Conservation (phyloP, 306 rosid genomes). For the Castanopsis chinensis region DNA sequence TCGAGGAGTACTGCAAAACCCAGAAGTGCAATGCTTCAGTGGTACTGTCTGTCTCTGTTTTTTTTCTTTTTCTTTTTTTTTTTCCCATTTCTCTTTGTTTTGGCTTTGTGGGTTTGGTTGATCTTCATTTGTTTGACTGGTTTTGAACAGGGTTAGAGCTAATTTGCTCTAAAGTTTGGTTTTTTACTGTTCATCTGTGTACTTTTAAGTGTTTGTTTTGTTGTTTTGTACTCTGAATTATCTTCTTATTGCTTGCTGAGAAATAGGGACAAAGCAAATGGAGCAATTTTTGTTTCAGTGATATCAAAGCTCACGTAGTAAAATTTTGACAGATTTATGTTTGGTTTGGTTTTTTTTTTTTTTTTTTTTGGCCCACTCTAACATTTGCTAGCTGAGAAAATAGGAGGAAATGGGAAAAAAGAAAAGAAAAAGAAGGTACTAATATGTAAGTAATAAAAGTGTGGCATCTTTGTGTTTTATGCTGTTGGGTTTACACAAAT, state of each 20-base stretch:
- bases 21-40: conserved; percentile 58
- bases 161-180: conserved; percentile 10
- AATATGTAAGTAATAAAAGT: not conserved
- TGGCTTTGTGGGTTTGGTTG: conserved; percentile 11
- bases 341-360: not conserved
- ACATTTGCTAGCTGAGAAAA: conserved; percentile 18
- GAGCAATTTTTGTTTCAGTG: not conserved
- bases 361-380: not conserved
- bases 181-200: not conserved
- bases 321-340: not conserved
- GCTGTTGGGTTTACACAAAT: not conserved
- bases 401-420: conserved; percentile 3
- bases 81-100: not conserved
- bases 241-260: conserved; percentile 12
- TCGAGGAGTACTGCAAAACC: conserved; percentile 71
- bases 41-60: conserved; percentile 36
- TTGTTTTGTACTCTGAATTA: conserved; percentile 8
- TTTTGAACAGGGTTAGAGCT: conserved; percentile 15
- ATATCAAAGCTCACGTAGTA: not conserved
- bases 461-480: conserved; percentile 1
- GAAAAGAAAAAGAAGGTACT: no score
- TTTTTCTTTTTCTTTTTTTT: no score
- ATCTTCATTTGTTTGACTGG: conserved; percentile 35
- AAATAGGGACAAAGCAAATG: conserved; percentile 22
- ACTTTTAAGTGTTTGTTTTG: not conserved